phyloP scores from a whole-genome alignment of 1,284 basidiomycete species.

The Puccinia novopanici region DNA sequence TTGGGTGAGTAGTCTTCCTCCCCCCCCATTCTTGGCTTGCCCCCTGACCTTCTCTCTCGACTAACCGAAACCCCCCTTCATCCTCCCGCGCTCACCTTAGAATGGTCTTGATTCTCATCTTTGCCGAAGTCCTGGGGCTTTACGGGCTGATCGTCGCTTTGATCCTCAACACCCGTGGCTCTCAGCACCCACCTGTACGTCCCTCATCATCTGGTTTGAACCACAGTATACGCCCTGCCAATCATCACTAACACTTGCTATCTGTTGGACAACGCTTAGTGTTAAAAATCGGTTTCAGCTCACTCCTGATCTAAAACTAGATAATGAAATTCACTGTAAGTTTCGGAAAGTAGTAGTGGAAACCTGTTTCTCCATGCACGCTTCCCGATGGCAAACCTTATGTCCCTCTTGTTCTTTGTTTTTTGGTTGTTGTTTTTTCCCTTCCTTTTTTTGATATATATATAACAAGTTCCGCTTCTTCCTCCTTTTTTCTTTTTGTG shows the following conservation, averaged over 20 bases:
- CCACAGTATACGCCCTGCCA: too few species aligned
- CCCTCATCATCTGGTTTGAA: too few species aligned
- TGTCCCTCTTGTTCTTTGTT: background rate
- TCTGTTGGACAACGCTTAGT: too few species aligned
- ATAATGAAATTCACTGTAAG: background rate
- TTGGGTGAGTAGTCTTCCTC: slow-evolving; percentile 54
- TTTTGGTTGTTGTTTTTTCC: background rate
- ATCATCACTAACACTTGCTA: too few species aligned
- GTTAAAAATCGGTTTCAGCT: background rate
- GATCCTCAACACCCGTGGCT: slow-evolving; percentile 59
- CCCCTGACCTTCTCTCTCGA: background rate
- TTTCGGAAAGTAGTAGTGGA: background rate
- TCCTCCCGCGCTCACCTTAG: background rate
- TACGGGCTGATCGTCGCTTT: slow-evolving; percentile 62
- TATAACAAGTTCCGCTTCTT: background rate
- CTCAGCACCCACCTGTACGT: slow-evolving; percentile 37
- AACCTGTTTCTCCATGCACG: too few species aligned
- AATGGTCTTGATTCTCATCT: slow-evolving; percentile 60
- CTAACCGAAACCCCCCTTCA: background rate
- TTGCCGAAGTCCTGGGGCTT: slow-evolving; percentile 60
- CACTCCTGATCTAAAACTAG: background rate
- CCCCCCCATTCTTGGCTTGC: too few species aligned
- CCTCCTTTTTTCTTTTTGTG: background rate
- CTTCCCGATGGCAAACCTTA: background rate
- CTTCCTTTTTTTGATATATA: background rate